Evolutionary conservation across 148 eudicot genomes (phyloP).

Genomic region (Diospyros lotus): DNA sequence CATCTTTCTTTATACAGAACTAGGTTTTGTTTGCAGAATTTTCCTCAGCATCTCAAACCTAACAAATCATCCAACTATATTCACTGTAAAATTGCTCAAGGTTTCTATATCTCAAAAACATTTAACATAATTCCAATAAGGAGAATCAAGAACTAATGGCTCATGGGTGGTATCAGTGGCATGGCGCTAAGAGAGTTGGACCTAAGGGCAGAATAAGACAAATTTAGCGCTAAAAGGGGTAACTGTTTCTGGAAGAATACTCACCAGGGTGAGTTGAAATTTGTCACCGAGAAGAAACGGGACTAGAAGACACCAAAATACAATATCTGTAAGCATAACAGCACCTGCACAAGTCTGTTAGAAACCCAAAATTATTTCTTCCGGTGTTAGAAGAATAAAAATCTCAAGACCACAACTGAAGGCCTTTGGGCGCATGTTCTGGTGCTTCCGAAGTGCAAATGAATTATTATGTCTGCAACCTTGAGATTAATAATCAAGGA

Average conservation of each 20-base stretch:
- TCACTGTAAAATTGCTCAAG: not conserved
- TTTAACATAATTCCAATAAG: not conserved
- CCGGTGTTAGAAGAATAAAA: not conserved
- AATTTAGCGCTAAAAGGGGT: not conserved
- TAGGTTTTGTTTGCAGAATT: not conserved
- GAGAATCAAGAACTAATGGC: not conserved
- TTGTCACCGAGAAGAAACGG: conserved; percentile 56
- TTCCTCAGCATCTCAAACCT: not conserved
- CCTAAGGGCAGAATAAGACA: not conserved
- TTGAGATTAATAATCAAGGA: not conserved
- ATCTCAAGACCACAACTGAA: not conserved
- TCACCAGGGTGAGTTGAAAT: conserved; percentile 64
- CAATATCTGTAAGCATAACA: conserved; percentile 64
- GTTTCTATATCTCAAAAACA: not conserved
- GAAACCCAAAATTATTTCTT: conserved; percentile 6
- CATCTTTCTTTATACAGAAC: not conserved
- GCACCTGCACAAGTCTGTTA: conserved; percentile 82
- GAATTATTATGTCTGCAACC: not conserved
- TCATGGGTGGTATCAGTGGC: not conserved
- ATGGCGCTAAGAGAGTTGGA: not conserved
- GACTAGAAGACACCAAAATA: conserved; percentile 73
- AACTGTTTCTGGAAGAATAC: conserved; percentile 13
- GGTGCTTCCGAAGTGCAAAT: not conserved
- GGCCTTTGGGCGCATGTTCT: not conserved
- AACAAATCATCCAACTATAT: not conserved